Conservation (phyloP, 2,329 filamentous ascomycete species). For the Verticillium tricorpus region DNA sequence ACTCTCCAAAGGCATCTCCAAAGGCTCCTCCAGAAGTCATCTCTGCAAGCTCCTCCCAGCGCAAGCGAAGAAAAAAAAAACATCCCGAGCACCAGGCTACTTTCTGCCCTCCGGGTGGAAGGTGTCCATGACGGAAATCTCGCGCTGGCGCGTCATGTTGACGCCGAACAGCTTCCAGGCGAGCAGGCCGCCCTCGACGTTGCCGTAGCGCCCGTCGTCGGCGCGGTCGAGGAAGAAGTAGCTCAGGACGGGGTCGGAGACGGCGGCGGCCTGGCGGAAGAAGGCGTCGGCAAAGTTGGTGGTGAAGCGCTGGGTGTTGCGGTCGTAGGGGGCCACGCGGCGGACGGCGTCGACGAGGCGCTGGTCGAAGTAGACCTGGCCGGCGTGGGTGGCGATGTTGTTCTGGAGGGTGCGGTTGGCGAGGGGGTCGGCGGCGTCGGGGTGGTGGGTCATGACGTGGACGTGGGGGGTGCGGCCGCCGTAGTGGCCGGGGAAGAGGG, state of each 20-base stretch:
- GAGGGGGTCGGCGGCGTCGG: neutral
- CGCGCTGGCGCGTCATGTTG: neutral
- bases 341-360: slow-evolving; percentile 1
- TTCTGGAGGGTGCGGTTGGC: slow-evolving; percentile 7
- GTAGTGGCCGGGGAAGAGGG: neutral
- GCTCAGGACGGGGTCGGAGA: neutral
- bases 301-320: neutral
- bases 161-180: neutral
- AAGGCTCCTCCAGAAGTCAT: neutral
- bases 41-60: too few relatives aligned
- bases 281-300: neutral
- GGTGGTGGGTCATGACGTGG: neutral
- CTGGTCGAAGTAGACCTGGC: slow-evolving; percentile 1
- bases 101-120: neutral
- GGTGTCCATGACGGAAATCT: neutral
- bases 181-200: neutral
- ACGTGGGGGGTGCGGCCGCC: neutral
- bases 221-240: slow-evolving; percentile 1
- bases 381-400: neutral
- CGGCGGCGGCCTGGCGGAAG: neutral
- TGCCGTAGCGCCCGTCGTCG: neutral
- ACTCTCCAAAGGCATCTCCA: neutral
- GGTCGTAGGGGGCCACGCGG: neutral
- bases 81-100: neutral
- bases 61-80: neutral